Evolutionary conservation across 345 rosid species (phyloP).

Genomic region (Schrenkiella parvula): DNA sequence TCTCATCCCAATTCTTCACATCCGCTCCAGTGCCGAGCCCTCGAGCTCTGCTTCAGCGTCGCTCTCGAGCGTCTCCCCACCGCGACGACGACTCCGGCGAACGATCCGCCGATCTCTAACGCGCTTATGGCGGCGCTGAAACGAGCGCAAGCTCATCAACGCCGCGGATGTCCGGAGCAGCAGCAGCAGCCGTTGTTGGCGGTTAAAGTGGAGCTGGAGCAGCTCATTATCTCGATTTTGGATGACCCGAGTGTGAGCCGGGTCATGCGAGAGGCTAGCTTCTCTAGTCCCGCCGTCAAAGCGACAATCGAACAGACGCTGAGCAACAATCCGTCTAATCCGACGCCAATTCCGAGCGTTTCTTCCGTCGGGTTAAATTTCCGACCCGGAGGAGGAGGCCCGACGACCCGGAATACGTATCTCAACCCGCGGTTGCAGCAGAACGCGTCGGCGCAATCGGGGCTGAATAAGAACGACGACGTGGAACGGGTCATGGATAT

Average conservation of each 20-base stretch:
- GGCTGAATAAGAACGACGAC: slow-evolving; percentile 57
- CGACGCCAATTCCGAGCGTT: slow-evolving; percentile 39
- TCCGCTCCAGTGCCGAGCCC: slow-evolving; percentile 97
- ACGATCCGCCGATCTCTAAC: slow-evolving; percentile 93
- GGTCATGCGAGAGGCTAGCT: slow-evolving; percentile 99
- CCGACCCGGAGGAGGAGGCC: slow-evolving; percentile 37
- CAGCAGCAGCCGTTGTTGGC: slow-evolving; percentile 96
- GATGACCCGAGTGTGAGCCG: slow-evolving; percentile 98
- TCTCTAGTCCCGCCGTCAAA: slow-evolving; percentile 93
- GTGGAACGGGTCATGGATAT: slow-evolving; percentile 65
- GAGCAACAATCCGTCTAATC: slow-evolving; percentile 29
- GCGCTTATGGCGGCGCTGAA: slow-evolving; percentile 99
- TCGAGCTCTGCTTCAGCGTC: slow-evolving; percentile 98
- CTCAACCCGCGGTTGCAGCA: slow-evolving; percentile 79
- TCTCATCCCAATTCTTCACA: slow-evolving; percentile 98
- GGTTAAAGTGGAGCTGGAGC: slow-evolving; percentile 95
- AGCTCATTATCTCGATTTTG: slow-evolving; percentile 87
- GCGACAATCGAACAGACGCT: slow-evolving; percentile 86
- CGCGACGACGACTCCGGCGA: slow-evolving; percentile 36
- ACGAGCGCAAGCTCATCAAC: slow-evolving; percentile 98
- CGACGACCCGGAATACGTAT: slow-evolving; percentile 55
- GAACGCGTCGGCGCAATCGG: slow-evolving; percentile 40
- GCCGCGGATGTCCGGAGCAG: slow-evolving; percentile 97
- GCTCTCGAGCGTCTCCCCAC: slow-evolving; percentile 94
- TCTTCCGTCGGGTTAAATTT: slow-evolving; percentile 57